Evolutionary conservation across 2,329 filamentous ascomycete species (phyloP).

Genomic region (Xylariaceae sp.): DNA sequence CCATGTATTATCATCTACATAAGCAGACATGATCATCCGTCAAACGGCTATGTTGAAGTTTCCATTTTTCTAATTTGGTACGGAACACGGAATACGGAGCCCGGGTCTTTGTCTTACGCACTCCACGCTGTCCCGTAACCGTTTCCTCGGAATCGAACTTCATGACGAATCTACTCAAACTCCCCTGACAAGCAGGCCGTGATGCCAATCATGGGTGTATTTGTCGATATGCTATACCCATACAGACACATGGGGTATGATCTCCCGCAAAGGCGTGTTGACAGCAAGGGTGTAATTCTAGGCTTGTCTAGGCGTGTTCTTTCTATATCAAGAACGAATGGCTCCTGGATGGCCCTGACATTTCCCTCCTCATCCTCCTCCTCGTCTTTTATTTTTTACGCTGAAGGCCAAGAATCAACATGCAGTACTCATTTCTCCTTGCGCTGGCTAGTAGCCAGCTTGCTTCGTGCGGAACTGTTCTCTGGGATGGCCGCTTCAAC

Average conservation of each 20-base stretch:
- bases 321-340: background rate
- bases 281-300: background rate
- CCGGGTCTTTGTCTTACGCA: conserved; percentile 10
- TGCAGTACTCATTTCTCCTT: conserved; percentile 23
- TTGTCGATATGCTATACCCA: background rate
- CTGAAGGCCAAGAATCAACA: conserved; percentile 5
- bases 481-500: conserved; percentile 59
- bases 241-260: background rate
- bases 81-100: conserved; percentile 22
- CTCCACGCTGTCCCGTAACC: background rate
- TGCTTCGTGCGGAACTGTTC: conserved; percentile 40
- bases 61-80: conserved; percentile 16
- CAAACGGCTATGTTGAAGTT: conserved; percentile 1
- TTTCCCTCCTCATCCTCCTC: background rate
- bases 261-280: background rate
- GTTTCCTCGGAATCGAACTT: too few relatives aligned
- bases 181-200: background rate
- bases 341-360: background rate
- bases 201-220: background rate
- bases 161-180: background rate
- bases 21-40: background rate
- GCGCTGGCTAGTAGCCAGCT: conserved; percentile 23
- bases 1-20: conserved; percentile 1
- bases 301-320: background rate
- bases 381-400: background rate